These are phyloP conservation scores for Noccaea bulbosa DNA, from an alignment of 345 rosid genomes.

Conservation along the genomic window DNA sequence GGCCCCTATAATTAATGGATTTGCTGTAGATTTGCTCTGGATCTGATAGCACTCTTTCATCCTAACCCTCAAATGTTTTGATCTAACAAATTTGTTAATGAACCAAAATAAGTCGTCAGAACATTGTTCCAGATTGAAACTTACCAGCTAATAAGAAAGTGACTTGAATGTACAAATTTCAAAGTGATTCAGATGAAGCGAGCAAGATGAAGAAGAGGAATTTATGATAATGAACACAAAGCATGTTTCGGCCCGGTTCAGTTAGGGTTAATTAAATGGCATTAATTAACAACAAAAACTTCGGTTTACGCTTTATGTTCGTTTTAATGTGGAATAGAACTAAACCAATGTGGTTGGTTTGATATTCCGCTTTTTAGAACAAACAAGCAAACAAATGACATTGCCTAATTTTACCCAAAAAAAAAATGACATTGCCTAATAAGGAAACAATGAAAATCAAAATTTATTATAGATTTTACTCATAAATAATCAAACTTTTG, in stretches of 20 bases:
- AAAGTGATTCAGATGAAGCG: background rate
- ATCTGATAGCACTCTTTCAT: slow-evolving; percentile 28
- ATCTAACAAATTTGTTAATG: slow-evolving; percentile 17
- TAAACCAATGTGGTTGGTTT: background rate
- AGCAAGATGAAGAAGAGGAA: background rate
- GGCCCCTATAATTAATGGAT: slow-evolving; percentile 24
- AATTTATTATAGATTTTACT: background rate
- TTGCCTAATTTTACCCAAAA: no score
- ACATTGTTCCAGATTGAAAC: slow-evolving; percentile 7
- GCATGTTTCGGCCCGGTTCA: background rate
- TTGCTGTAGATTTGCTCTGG: slow-evolving; percentile 30
- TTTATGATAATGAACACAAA: background rate
- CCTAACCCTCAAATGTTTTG: background rate
- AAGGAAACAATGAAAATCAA: background rate
- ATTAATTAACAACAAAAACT: background rate
- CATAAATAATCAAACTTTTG: background rate
- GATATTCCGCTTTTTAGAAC: no score
- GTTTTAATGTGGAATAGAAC: background rate
- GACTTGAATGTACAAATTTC: background rate
- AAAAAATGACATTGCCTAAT: background rate
- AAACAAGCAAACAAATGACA: no score
- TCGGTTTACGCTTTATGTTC: no score
- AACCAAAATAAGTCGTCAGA: slow-evolving; percentile 22
- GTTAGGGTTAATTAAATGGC: background rate
- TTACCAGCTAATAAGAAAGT: background rate